These are phyloP conservation scores for Spergularia marina DNA, from an alignment of 148 eudicot species.

Conservation along the genomic window DNA sequence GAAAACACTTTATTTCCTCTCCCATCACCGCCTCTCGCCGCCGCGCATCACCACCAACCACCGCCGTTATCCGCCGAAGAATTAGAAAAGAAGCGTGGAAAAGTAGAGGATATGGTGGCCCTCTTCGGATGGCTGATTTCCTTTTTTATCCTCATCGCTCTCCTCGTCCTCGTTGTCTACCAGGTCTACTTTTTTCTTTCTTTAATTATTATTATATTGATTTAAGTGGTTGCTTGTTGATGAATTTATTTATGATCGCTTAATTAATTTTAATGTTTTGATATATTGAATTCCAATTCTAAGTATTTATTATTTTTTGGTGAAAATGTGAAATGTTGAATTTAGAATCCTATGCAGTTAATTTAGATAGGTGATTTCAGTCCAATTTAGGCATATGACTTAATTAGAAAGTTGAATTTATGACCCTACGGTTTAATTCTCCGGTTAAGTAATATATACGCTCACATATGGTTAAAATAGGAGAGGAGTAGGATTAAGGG, in stretches of 20 bases:
- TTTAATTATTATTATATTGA: not conserved
- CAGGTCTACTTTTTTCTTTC: slow-evolving; percentile 46
- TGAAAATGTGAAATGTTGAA: not conserved
- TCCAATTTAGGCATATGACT: not conserved
- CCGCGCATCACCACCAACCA: not conserved
- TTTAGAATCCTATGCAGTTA: no score
- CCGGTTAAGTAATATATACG: not conserved
- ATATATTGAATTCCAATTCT: not conserved
- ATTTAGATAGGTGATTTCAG: not conserved
- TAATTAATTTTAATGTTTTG: not conserved
- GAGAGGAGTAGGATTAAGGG: not conserved
- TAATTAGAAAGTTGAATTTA: not conserved
- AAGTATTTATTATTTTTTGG: not conserved
- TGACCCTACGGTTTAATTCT: not conserved
- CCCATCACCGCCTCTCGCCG: not conserved
- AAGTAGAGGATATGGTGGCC: slow-evolving; percentile 40
- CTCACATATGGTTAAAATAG: not conserved
- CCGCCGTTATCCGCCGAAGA: not conserved
- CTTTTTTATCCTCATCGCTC: slow-evolving; percentile 67
- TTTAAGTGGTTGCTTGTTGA: not conserved
- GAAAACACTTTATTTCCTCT: not conserved
- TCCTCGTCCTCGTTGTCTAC: slow-evolving; percentile 57
- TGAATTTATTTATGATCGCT: not conserved
- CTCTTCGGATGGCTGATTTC: slow-evolving; percentile 71
- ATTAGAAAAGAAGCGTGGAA: not conserved